A percentile compares a stretch with the other conserved stretches of the same genome.
phyloP scores from a whole-genome alignment of 2,329 filamentous ascomycete species.

The Plenodomus tracheiphilus region DNA sequence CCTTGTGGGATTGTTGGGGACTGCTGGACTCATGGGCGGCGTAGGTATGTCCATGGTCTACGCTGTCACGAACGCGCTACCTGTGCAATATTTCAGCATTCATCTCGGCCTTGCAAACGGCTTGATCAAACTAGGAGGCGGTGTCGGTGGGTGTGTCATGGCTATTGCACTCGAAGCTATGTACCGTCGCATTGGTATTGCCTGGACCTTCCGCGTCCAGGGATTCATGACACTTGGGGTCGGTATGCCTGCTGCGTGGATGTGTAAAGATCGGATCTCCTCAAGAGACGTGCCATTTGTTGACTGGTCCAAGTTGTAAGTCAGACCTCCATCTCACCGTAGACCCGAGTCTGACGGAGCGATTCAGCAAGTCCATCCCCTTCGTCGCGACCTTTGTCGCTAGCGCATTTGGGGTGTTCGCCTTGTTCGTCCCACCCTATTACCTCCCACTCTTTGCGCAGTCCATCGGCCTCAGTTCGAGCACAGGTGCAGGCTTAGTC shows the following conservation, averaged over 20 bases:
- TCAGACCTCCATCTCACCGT: no score
- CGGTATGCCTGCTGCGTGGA: slow-evolving; percentile 29
- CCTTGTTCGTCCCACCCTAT: slow-evolving; percentile 36
- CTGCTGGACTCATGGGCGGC: slow-evolving; percentile 53
- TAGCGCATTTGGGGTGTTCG: slow-evolving; percentile 29
- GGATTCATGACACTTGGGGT: slow-evolving; percentile 29
- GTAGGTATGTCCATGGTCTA: slow-evolving; percentile 43
- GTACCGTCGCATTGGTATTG: slow-evolving; percentile 29
- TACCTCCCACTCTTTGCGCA: slow-evolving; percentile 34
- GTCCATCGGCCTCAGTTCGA: slow-evolving; percentile 27
- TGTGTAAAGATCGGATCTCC: slow-evolving; percentile 30
- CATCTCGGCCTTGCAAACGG: slow-evolving; percentile 36
- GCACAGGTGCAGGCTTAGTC: slow-evolving; percentile 32
- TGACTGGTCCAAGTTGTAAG: slow-evolving; percentile 27
- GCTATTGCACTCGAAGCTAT: slow-evolving; percentile 30
- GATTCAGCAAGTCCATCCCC: slow-evolving; percentile 9
- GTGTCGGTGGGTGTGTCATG: slow-evolving; percentile 32
- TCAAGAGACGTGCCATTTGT: slow-evolving; percentile 25
- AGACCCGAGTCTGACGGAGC: no score
- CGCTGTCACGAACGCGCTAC: slow-evolving; percentile 25
- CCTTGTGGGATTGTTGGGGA: slow-evolving; percentile 54
- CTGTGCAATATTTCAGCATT: slow-evolving; percentile 35
- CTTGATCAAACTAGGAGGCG: slow-evolving; percentile 34
- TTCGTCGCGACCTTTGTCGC: slow-evolving; percentile 30
- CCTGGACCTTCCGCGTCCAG: slow-evolving; percentile 37